Evolutionary conservation across 495 filamentous ascomycete genomes (phyloP), one percentile per base, ranked within the genome.

Genomic region (Pyrenopolyporus hunteri): DNA sequence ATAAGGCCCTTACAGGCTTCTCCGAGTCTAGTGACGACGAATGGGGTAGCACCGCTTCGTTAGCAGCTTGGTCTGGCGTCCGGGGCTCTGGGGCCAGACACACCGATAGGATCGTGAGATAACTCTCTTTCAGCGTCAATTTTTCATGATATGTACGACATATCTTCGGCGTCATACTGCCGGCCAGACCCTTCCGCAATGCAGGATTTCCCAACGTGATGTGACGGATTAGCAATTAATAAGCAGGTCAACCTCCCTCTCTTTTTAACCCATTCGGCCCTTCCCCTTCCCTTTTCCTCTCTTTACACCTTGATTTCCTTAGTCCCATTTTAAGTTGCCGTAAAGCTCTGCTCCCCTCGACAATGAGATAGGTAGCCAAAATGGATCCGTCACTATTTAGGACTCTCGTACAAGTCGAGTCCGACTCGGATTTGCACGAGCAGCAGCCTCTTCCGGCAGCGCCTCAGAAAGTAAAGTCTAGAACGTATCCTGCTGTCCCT

Each of bases 401-500:
- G 23, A 62, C 63, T 6, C 65, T 73, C 39, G 60, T 73, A 31
- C 63, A 67, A 35, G 61, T 73, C 50, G 70, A 73, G 60, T 66
- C 68, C 19, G 58, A 59, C 54, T 52, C 65, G 16, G 46, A 40
- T 22, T 43, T 48, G 3, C 62, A 55, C 23, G 23, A 28, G 7
- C 47, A 64, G 7, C 58, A 63, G 29, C 1, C 51, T 22, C 51
- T 71, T 29, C 68, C 67, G 16, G 57, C 58, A 13, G 68, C 72
- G 5, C 78, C 78, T 6, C 40, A 69, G 57, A 74, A 64, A 45
- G 73, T 67, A 29, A 57, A 74, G 1, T 68, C 73, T 1, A 61
- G 74, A 54, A 74, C 67, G 0, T 76, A 79, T 36, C 75, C 74
- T 11, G 75, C 74, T 19, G 72, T 72, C 16, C 74, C 73, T 14